Evolutionary conservation across 2,329 filamentous ascomycete species (phyloP), one percentile per base, ranked within the genome.

Genomic region (Xylariaceae sp.): DNA sequence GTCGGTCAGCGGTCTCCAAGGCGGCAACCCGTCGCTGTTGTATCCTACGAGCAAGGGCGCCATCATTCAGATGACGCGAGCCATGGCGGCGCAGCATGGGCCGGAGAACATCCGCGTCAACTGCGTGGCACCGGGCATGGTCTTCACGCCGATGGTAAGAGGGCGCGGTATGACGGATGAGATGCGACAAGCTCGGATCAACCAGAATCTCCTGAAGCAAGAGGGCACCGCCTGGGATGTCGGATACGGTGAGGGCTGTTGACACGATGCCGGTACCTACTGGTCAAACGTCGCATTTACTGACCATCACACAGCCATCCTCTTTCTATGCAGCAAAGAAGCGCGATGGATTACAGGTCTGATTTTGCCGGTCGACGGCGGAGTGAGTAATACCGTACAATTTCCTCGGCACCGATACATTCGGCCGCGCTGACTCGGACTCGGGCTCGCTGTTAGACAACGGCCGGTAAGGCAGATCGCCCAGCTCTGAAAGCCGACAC

Each of bases 31-130:
- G 1, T 53, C 49, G 38, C 33, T 61, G 13, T 39, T 62, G n/a
- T 64, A 62, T 29, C 57, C 60, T 3, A 63, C 59, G 3, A 59
- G 45, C 17, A 64, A 63, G 38, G 61, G 60, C 2, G 61, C 60
- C 4, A 60, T 60, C 19, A 47, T 57, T 12, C 50, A 58, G 38
- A 41, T 52, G 45, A 52, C 48, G n/a, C 17, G 43, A 31, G 44
- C 50, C 8, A 52, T 53, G 50, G 50, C 50, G 4, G 41, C 42
- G 9, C 50, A 53, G 18, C 47, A 51, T 28, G 50, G 50, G 3
- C 42, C 34, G 7, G 42, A 51, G 30, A 49, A 47, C 15, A 53
- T 53, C 18, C 43, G 51, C 3, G 47, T 52, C 16, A 52, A 52
- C 33, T 52, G 49, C 33, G 49, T 59, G 8, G 41, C 37, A 0